Evolutionary conservation across 139 green algal genomes (phyloP).

Genomic region (Tetradesmus lagerheimii): DNA sequence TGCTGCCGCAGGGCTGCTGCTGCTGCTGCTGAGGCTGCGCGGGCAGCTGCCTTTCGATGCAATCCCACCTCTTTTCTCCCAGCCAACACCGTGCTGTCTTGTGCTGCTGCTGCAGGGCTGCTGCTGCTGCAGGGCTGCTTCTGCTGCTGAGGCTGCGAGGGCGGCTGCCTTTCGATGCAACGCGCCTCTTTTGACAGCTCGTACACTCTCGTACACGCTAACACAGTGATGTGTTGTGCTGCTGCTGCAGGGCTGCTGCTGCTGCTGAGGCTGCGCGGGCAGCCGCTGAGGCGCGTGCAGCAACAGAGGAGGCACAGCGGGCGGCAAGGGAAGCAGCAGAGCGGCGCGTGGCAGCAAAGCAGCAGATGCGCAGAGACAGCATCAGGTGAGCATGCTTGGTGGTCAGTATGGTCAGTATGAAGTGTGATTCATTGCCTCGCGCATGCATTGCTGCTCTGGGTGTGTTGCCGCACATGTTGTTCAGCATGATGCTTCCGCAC

Average conservation of each 20-base stretch:
- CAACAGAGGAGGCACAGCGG: conserved; percentile 5
- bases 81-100: not conserved
- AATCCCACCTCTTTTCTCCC: too few relatives aligned
- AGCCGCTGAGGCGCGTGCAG: not conserved
- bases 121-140: conserved; percentile 19
- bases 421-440: too few relatives aligned
- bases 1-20: not conserved
- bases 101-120: not conserved
- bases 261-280: conserved; percentile 19
- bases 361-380: conserved; percentile 49
- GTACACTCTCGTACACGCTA: not conserved
- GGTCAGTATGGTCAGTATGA: too few relatives aligned
- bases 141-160: conserved; percentile 20
- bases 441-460: too few relatives aligned
- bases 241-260: conserved; percentile 37
- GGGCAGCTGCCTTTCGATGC: not conserved
- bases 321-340: conserved; percentile 23
- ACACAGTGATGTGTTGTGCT: too few relatives aligned
- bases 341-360: conserved; percentile 40
- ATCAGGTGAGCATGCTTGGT: conserved; percentile 42
- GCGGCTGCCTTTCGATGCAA: not conserved
- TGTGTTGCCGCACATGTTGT: too few relatives aligned
- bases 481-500: too few relatives aligned
- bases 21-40: not conserved
- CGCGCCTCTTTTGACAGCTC: too few relatives aligned